A percentile compares a stretch with the other conserved stretches of the same genome.
These are phyloP conservation scores for Colletotrichum godetiae DNA, from an alignment of 2,329 filamentous ascomycete species.

Conservation along the genomic window DNA sequence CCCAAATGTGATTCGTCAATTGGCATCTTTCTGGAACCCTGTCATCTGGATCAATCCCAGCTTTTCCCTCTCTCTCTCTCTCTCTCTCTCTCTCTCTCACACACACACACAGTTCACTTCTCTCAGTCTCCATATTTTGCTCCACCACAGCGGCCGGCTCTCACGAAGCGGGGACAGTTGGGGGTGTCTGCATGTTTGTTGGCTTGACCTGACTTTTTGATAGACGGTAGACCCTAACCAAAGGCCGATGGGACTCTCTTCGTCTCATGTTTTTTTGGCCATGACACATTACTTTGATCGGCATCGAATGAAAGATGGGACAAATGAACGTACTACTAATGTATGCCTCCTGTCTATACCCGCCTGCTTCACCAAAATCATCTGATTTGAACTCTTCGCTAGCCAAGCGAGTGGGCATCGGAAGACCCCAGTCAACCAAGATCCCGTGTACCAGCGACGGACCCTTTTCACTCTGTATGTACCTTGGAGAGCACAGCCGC, in stretches of 20 bases:
- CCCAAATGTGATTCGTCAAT: constrained; percentile 28
- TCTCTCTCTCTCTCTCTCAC: too few relatives aligned
- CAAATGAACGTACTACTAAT: neutral
- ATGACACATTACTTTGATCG: constrained; percentile 1
- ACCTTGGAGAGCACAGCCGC: constrained; percentile 5
- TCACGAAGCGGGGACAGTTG: neutral
- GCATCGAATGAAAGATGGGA: neutral
- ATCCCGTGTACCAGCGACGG: constrained; percentile 11
- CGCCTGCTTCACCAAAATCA: neutral
- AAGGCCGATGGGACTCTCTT: neutral
- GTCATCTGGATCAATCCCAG: constrained; percentile 3
- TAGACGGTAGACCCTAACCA: neutral
- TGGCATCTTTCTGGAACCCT: constrained; percentile 28
- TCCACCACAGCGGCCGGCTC: neutral
- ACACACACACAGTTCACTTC: neutral
- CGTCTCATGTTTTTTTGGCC: neutral
- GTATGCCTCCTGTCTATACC: neutral
- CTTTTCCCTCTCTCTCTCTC: neutral
- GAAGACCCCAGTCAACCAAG: constrained; percentile 3
- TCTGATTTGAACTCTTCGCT: neutral
- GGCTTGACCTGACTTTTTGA: constrained; percentile 11
- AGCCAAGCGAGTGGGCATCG: neutral
- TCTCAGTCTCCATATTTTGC: constrained; percentile 10
- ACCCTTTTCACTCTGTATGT: neutral
- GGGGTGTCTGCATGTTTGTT: neutral